phyloP scores from a whole-genome alignment of 176 grass and related monocot species.

The Oropetium thomaeum region DNA sequence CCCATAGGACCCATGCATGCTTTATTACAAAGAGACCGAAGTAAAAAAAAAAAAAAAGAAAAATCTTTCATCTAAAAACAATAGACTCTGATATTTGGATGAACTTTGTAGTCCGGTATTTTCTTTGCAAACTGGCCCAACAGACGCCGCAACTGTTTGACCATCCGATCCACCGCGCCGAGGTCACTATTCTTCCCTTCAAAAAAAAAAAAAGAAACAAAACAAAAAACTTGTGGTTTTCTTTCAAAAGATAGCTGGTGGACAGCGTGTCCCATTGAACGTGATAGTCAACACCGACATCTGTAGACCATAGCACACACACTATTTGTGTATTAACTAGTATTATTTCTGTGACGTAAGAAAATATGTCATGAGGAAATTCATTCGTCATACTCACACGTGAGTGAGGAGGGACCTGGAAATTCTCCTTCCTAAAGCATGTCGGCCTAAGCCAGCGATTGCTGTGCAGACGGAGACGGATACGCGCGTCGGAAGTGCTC shows the following conservation, averaged over 20 bases:
- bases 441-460: slow-evolving; percentile 7
- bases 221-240: too few relatives aligned
- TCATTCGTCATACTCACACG: too few relatives aligned
- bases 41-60: too few relatives aligned
- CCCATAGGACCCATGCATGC: too few relatives aligned
- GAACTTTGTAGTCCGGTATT: too few relatives aligned
- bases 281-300: slow-evolving; percentile 28
- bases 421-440: slow-evolving; percentile 11
- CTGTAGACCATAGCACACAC: not conserved
- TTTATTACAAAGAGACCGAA: too few relatives aligned
- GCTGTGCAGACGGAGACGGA: not conserved
- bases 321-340: not conserved
- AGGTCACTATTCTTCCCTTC: not conserved
- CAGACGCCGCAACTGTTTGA: not conserved
- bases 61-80: too few relatives aligned
- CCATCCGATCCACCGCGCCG: not conserved
- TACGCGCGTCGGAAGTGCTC: not conserved
- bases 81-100: too few relatives aligned
- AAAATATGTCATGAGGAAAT: slow-evolving; percentile 14
- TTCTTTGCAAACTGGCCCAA: too few relatives aligned
- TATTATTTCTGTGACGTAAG: not conserved
- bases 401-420: not conserved
- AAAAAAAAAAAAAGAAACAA: not conserved
- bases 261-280: not conserved
- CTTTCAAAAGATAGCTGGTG: not conserved